Evolutionary conservation across 2,329 filamentous ascomycete species (phyloP), one percentile per base, ranked within the genome.

Genomic region (Aspergillus sp.): DNA sequence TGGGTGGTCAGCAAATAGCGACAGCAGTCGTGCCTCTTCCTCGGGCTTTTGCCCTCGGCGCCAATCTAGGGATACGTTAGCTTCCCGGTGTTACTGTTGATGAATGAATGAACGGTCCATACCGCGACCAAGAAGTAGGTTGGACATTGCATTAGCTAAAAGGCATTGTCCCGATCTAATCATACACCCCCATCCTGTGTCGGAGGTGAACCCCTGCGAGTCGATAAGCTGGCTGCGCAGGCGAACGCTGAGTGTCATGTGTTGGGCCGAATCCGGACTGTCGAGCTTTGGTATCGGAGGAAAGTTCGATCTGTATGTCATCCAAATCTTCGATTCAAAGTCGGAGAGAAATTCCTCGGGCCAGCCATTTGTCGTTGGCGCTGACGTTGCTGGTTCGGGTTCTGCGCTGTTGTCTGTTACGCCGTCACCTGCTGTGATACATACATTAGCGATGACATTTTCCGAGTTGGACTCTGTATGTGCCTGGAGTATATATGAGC

Each of bases 161-260:
- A 99, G 79, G 65, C 90, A 93, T 75, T 99, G 94, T 3, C 94
- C 94, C 5, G 93, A 96, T 54, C 94, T 81, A 62, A 99, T 97
- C 94, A 99, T 99, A 67, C 94, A 99, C 0, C 94, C 94, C 91
- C 95, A 99, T 47, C 94, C 94, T 9, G 90, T 92, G 69, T 99
- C 94, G 2, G 90, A 93, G 10, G 90, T 88, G 72, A 97, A 99
- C 4, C 89, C 91, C 22, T 80, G 80, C 52, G 89, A 83, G 45
- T 96, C 90, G 10, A 84, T 81, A 5, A 97, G 76, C 65, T 90
- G 88, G 49, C 80, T 92, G 65, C 91, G 88, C 60, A 97, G 78
- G 47, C 91, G 86, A 72, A 95, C 93, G 1, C 89, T 79, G 52
- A 97, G 83, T 3, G 90, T 95, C 76, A 97, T 83, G 7, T 84